phyloP scores from a whole-genome alignment of 441 rosid species.

The Flueggea neowawraea region DNA sequence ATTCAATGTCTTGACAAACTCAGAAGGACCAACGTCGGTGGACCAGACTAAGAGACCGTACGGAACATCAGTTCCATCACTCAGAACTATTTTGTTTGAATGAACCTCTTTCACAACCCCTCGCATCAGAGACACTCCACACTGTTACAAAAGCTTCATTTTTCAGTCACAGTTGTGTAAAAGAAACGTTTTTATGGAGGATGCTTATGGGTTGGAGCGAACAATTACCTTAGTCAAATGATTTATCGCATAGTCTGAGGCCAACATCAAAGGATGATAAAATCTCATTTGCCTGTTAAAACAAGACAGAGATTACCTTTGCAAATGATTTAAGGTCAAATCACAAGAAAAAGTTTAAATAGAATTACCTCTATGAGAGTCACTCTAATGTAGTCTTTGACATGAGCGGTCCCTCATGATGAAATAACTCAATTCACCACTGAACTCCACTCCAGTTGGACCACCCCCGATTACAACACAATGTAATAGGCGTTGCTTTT shows the following conservation, averaged over 20 bases:
- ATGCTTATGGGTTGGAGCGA: too few species aligned
- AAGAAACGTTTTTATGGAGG: too few species aligned
- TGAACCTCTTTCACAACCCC: constrained; percentile 91
- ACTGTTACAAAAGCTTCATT: constrained; percentile 31
- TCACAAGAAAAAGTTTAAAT: background rate
- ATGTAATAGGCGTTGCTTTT: constrained; percentile 73
- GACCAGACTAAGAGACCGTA: constrained; percentile 95
- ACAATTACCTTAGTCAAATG: constrained; percentile 69
- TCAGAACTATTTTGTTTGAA: constrained; percentile 64
- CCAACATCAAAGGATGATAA: constrained; percentile 83
- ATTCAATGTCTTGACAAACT: constrained; percentile 66
- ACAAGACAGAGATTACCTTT: background rate
- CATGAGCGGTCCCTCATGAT: constrained; percentile 75
- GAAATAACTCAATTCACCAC: constrained; percentile 94
- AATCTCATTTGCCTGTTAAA: constrained; percentile 76
- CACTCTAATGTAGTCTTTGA: constrained; percentile 69
- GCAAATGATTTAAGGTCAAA: background rate
- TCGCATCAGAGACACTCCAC: constrained; percentile 68
- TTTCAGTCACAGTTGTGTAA: constrained; percentile 4
- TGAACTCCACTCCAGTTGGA: constrained; percentile 95
- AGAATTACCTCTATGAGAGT: constrained; percentile 83
- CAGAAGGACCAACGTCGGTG: constrained; percentile 91
- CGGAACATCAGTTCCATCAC: constrained; percentile 76
- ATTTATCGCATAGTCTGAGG: constrained; percentile 71
- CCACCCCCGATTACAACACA: constrained; percentile 97